phyloP scores from a whole-genome alignment of 306 rosid species.

The Rosa chinensis region DNA sequence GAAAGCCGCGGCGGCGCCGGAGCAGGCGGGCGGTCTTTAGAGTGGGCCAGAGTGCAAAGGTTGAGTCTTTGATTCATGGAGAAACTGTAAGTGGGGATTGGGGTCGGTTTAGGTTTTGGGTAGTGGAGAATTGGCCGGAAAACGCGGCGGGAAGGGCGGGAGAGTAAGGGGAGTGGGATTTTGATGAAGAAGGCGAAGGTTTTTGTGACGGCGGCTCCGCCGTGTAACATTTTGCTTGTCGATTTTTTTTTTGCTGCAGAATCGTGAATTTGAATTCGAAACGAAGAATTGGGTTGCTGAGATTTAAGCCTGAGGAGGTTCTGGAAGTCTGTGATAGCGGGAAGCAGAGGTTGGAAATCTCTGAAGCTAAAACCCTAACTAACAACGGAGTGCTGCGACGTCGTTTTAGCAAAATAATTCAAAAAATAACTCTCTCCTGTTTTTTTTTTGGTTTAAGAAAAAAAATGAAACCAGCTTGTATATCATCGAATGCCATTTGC shows the following conservation, averaged over 20 bases:
- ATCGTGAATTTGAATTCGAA: background rate
- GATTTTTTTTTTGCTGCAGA: background rate
- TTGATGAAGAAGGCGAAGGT: conserved; percentile 43
- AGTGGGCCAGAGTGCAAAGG: conserved; percentile 31
- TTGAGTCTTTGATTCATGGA: conserved; percentile 16
- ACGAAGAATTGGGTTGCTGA: background rate
- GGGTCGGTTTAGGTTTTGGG: conserved; percentile 11
- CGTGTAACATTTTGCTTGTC: conserved; percentile 15
- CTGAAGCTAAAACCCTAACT: conserved; percentile 12
- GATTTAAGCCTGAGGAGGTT: background rate
- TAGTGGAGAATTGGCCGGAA: conserved; percentile 7
- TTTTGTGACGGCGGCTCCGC: conserved; percentile 28
- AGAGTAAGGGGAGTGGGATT: conserved; percentile 33
- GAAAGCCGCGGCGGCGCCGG: conserved; percentile 22
- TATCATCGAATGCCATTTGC: background rate
- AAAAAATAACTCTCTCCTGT: too few species aligned
- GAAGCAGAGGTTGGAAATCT: background rate
- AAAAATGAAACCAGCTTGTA: too few species aligned
- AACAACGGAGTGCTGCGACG: background rate
- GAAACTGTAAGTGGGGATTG: background rate
- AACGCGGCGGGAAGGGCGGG: conserved; percentile 18
- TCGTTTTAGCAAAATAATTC: background rate
- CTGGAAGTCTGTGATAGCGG: background rate
- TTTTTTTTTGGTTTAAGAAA: too few species aligned
- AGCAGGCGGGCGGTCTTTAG: conserved; percentile 24